These are phyloP conservation scores for Basidiobolus heterosporus DNA, from an alignment of 371 early-diverging fungal genomes.

Conservation along the genomic window DNA sequence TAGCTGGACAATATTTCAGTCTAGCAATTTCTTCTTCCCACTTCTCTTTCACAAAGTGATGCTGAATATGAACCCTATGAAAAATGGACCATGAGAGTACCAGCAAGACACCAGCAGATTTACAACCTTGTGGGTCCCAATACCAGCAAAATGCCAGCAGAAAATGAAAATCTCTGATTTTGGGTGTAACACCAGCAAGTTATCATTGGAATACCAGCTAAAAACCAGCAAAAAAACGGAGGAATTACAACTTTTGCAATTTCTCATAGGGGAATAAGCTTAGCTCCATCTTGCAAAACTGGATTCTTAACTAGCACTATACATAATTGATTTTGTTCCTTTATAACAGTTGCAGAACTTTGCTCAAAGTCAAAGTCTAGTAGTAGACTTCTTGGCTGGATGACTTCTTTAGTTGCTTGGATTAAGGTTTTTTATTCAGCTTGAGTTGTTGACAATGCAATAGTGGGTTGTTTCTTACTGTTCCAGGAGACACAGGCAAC, in stretches of 20 bases:
- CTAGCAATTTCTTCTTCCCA: background rate
- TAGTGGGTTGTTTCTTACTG: slow-evolving; percentile 1
- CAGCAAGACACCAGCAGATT: too few species aligned
- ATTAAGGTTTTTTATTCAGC: slow-evolving; percentile 6
- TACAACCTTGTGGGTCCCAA: too few species aligned
- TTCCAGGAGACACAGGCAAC: too few species aligned
- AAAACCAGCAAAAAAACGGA: too few species aligned
- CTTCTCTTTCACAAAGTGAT: background rate
- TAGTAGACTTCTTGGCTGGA: slow-evolving; percentile 1
- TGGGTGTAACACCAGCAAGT: too few species aligned
- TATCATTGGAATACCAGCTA: too few species aligned
- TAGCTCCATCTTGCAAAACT: background rate
- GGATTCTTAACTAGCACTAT: background rate
- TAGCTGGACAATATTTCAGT: slow-evolving; percentile 1
- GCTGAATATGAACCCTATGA: too few species aligned
- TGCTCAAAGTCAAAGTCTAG: background rate
- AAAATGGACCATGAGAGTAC: too few species aligned
- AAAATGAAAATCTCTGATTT: too few species aligned
- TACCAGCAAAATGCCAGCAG: too few species aligned
- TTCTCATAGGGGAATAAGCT: too few species aligned
- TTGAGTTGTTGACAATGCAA: slow-evolving; percentile 9
- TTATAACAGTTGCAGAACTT: background rate
- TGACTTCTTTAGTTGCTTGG: slow-evolving; percentile 2
- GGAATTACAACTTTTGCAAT: too few species aligned
- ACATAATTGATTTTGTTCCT: background rate